Base-by-base conservation (phyloP, 164 flowering plant genomes). In the Magnolia changhungtana region DNA sequence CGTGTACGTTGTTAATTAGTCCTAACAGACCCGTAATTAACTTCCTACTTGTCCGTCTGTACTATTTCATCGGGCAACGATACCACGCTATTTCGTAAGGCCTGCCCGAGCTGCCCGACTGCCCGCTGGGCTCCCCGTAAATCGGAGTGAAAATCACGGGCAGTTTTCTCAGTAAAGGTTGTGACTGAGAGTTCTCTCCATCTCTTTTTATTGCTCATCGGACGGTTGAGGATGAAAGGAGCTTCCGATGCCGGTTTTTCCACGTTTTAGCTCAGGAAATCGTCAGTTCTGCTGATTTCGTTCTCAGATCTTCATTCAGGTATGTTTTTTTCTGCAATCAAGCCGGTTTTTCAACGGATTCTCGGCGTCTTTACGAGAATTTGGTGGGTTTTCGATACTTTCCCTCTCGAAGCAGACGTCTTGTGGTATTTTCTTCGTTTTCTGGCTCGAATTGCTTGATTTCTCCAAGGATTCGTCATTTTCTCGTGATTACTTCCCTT, bases 141-240 rank as follows among this genome's bases (percentile, higher is more conserved):
- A n/a, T 78, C 77, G 75, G 75, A 63, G 78, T 83, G 76, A 58
- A 75, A 76, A 76, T 79, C 78, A 79, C 86, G 88, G 84, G 86
- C 87, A 81, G 84, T 68, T 80, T 75, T 63, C 69, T 78, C 84
- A 69, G 82, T 73, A 73, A 61, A 72, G 63, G 49, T 6, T 24
- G 23, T 4, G 8, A 52, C 64, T 72, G 64, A 52, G 18, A 11
- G 10, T 31, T 21, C 50, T 29, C 50, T 27, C 65, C 2, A 11
- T 21, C 74, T 55, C 65, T 27, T 63, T 55, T 24, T 52, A 8
- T 51, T 21, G 29, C 68, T 21, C 68, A 86, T 86, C 87, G 76
- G 76, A 86, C 85, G 87, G 89, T 75, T 72, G 72, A 79, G 50
- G 73, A 84, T 82, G 82, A 74, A 80, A 74, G 78, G 75, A 67